Conservation (phyloP, 108 stramenopile species). For the Phaeodactylum tricornutum region DNA sequence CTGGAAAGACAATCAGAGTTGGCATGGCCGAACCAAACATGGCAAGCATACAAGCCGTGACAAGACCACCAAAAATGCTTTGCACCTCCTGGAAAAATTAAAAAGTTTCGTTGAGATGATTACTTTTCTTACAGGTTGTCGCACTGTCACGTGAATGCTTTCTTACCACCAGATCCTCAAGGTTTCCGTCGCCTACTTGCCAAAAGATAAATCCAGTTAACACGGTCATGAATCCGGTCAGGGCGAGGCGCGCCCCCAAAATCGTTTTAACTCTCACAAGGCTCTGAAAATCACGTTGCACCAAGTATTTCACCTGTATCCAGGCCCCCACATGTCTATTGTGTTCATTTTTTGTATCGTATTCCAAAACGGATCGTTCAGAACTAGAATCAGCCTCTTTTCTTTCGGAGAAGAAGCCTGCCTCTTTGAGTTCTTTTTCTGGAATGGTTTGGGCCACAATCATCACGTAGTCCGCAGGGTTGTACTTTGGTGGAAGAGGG, state of each 20-base stretch:
- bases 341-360: too few species aligned
- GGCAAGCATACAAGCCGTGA: conserved; percentile 42
- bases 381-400: too few species aligned
- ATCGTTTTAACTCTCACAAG: conserved; percentile 33
- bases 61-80: conserved; percentile 40
- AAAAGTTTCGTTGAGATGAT: too few species aligned
- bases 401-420: too few species aligned
- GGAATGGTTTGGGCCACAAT: too few species aligned
- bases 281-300: conserved; percentile 37
- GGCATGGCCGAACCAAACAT: conserved; percentile 78
- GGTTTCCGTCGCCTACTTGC: conserved; percentile 32
- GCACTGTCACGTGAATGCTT: too few species aligned
- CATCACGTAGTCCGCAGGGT: conserved; percentile 66
- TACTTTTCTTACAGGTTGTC: too few species aligned
- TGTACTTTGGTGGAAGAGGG: conserved; percentile 52
- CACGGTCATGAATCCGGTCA: conserved; percentile 40
- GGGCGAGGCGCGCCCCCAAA: conserved; percentile 34
- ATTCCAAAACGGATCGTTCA: too few species aligned
- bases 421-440: too few species aligned
- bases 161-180: too few species aligned
- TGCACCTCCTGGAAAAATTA: too few species aligned
- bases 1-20: conserved; percentile 59
- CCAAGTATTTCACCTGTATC: conserved; percentile 35
- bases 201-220: conserved; percentile 65
- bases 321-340: too few species aligned